Conservation (phyloP, 352 stramenopile genomes). For the Blastocystis sp. region DNA sequence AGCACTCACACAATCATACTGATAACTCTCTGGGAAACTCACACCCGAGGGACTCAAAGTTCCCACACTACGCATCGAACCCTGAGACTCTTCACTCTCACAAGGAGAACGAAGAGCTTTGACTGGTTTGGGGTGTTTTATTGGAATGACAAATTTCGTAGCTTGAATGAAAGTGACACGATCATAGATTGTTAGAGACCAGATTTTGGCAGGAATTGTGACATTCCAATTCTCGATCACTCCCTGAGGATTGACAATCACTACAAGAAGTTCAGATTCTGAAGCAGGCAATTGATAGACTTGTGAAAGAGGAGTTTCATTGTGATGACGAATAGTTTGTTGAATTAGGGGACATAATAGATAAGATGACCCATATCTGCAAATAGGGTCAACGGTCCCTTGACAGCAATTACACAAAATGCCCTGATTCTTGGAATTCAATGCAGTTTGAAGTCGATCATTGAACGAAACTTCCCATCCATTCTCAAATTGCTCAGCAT, state of each 20-base stretch:
- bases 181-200: conserved; percentile 2
- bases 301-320: background rate
- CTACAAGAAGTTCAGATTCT: background rate
- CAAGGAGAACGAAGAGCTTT: background rate
- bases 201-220: background rate
- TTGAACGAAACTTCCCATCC: conserved; percentile 22
- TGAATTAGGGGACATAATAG: background rate
- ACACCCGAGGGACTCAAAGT: background rate
- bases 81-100: background rate
- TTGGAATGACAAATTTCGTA: background rate
- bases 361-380: background rate
- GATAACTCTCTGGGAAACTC: background rate
- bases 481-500: conserved; percentile 47
- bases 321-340: background rate
- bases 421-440: background rate
- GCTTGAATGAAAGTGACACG: background rate
- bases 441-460: background rate
- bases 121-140: background rate
- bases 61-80: background rate
- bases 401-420: background rate
- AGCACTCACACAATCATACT: background rate
- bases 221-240: background rate
- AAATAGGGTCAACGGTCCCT: background rate
- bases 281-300: background rate
- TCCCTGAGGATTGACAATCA: background rate